Evolutionary conservation across 2,329 filamentous ascomycete species (phyloP).

Genomic region (Mariannaea elegans): DNA sequence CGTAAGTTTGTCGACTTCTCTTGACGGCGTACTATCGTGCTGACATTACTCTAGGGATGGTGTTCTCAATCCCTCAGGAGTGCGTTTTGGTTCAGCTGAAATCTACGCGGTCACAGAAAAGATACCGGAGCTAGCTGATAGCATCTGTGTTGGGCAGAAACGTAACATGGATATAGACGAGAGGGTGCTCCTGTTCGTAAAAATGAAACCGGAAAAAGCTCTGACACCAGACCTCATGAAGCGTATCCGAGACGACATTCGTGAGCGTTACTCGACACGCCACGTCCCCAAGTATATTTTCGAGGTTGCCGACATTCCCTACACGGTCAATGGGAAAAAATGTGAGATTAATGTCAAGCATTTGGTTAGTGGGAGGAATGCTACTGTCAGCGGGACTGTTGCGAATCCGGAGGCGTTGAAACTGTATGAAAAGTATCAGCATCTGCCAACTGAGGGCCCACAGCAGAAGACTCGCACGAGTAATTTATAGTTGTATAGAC

Average conservation of each 20-base stretch:
- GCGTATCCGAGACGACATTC: background rate
- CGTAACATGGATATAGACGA: constrained; percentile 8
- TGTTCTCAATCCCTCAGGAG: constrained; percentile 20
- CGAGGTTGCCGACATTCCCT: constrained; percentile 18
- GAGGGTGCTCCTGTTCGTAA: constrained; percentile 10
- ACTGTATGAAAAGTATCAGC: constrained; percentile 4
- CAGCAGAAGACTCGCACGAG: no score
- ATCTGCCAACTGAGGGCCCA: no score
- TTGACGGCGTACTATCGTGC: no score
- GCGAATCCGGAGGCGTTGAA: constrained; percentile 11
- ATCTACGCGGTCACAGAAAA: constrained; percentile 14
- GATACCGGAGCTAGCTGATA: constrained; percentile 6
- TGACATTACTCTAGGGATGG: constrained; percentile 4
- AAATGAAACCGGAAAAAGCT: background rate
- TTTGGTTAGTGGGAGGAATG: constrained; percentile 6
- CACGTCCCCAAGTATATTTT: constrained; percentile 22
- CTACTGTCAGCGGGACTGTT: constrained; percentile 13
- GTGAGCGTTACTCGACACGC: background rate
- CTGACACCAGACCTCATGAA: background rate
- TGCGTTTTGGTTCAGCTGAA: constrained; percentile 20
- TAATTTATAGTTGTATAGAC: no score
- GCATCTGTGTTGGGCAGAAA: constrained; percentile 16
- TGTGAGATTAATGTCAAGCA: constrained; percentile 27
- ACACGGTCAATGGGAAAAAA: constrained; percentile 24
- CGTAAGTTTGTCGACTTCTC: constrained; percentile 10